A percentile compares a stretch with the other conserved stretches of the same genome.
Conservation (phyloP, 2,329 filamentous ascomycete species). For the Ophiostoma populinum region DNA sequence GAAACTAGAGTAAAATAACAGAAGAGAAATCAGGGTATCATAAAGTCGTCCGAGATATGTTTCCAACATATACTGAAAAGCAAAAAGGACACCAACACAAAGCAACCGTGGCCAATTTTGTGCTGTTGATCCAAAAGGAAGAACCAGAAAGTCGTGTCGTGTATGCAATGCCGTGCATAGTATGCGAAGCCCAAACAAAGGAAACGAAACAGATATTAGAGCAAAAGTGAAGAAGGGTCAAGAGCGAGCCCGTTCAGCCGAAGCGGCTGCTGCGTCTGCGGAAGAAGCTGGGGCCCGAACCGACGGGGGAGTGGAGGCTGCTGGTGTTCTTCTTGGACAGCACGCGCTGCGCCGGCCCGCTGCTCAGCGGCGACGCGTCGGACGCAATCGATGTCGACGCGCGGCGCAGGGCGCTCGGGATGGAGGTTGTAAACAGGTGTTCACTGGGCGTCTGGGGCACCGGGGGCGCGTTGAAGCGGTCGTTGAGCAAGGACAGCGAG, state of each 20-base stretch:
- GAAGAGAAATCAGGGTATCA: constrained; percentile 6
- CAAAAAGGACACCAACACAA: not conserved
- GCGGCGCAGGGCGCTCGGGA: not conserved
- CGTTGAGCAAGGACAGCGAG: not conserved
- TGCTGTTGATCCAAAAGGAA: too few relatives aligned
- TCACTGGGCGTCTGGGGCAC: constrained; percentile 11
- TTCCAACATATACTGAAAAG: not conserved
- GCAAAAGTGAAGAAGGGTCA: not conserved
- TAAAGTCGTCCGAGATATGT: constrained; percentile 4
- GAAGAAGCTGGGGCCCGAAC: constrained; percentile 1
- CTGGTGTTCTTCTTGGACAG: constrained; percentile 20
- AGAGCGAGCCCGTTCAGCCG: not conserved
- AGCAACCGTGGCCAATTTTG: too few relatives aligned
- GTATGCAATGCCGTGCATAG: too few relatives aligned
- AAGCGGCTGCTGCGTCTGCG: constrained; percentile 6
- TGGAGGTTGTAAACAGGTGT: constrained; percentile 1
- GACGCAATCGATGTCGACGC: not conserved
- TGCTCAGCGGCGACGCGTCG: constrained; percentile 16
- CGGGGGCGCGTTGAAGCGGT: constrained; percentile 22
- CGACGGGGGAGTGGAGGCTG: not conserved
- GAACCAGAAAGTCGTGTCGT: too few relatives aligned
- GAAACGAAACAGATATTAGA: not conserved
- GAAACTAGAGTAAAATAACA: not conserved
- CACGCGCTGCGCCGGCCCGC: not conserved
- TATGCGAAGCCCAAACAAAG: too few relatives aligned